Evolutionary conservation across 2,329 filamentous ascomycete genomes (phyloP), one percentile per base, ranked within the genome.

Genomic region (Diaporthe longicolla): DNA sequence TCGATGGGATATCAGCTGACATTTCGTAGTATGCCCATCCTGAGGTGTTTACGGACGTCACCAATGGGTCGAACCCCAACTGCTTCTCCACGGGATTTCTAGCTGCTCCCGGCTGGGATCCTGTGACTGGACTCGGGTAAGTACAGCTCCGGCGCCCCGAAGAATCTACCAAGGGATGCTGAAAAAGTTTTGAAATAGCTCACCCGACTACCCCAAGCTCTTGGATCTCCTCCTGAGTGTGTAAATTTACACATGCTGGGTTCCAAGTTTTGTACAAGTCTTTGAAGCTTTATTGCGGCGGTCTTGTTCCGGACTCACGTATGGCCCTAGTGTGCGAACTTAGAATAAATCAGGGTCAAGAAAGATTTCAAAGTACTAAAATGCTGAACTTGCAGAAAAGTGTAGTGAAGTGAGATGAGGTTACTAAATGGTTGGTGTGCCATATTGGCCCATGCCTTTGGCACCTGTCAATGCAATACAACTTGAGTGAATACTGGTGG

Each of bases 21-120:
- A 10, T 24, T 5, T 40, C 48, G 52, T 29, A 79, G 78, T 80
- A 80, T 70, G 70, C 73, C 17, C 77, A 80, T 19, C 78, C 79
- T 4, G 79, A 79, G 70, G 76, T 81, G 4, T 79, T 80, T 50
- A 79, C 73, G 1, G 79, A 80, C 59, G 77, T 87, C 73, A 84
- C 80, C 0, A 77, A 74, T 2, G 85, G 85, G 0, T 81, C 79
- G 55, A 85, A 84, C 58, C 79, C 80, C 0, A 82, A 79, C 13
- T 84, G 83, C 37, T 78, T 78, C 24, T 82, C 83, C 1, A 81
- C 81, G 2, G 85, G 86, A 26, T 86, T 87, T 58, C 81, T 82
- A 37, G 83, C 83, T 45, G 82, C 82, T 3, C 81, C 82, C 26
- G 83, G 84, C 1, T 84, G 83, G 83, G 83, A 84, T 76, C 82